These are phyloP conservation scores for Ramichloridium luteum DNA, from an alignment of 2,329 filamentous ascomycete species.

Conservation along the genomic window DNA sequence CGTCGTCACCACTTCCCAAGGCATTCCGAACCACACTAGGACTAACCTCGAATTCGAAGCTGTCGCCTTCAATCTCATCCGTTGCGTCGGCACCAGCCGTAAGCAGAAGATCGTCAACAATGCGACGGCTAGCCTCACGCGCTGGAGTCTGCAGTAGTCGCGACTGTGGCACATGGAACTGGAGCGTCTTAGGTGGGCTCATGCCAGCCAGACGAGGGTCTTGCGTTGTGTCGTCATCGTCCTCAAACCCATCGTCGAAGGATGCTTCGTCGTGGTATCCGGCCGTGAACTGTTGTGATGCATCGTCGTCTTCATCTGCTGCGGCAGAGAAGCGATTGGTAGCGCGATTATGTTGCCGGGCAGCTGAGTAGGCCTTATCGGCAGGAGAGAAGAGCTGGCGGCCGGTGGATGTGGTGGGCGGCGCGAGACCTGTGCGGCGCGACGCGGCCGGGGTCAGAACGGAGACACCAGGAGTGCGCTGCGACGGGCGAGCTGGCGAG, in stretches of 20 bases:
- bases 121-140: slow-evolving; percentile 65
- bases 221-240: neutral
- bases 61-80: slow-evolving; percentile 34
- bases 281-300: too few species aligned
- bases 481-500: slow-evolving; percentile 30
- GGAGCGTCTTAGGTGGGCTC: slow-evolving; percentile 87
- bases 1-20: slow-evolving; percentile 34
- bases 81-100: slow-evolving; percentile 55
- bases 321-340: slow-evolving; percentile 15
- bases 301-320: too few species aligned
- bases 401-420: slow-evolving; percentile 23
- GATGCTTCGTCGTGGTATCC: slow-evolving; percentile 24
- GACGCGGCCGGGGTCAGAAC: slow-evolving; percentile 53
- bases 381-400: slow-evolving; percentile 24
- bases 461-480: slow-evolving; percentile 70
- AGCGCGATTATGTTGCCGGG: slow-evolving; percentile 12
- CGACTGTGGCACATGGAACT: slow-evolving; percentile 67
- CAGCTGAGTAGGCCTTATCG: slow-evolving; percentile 17
- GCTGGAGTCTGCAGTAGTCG: slow-evolving; percentile 72
- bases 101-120: slow-evolving; percentile 66
- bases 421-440: slow-evolving; percentile 17
- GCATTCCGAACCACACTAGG: slow-evolving; percentile 35
- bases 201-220: slow-evolving; percentile 18
- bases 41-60: slow-evolving; percentile 30
- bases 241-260: slow-evolving; percentile 17